These are phyloP conservation scores for Camellia granthamiana DNA, from an alignment of 148 eudicot species.

Conservation along the genomic window DNA sequence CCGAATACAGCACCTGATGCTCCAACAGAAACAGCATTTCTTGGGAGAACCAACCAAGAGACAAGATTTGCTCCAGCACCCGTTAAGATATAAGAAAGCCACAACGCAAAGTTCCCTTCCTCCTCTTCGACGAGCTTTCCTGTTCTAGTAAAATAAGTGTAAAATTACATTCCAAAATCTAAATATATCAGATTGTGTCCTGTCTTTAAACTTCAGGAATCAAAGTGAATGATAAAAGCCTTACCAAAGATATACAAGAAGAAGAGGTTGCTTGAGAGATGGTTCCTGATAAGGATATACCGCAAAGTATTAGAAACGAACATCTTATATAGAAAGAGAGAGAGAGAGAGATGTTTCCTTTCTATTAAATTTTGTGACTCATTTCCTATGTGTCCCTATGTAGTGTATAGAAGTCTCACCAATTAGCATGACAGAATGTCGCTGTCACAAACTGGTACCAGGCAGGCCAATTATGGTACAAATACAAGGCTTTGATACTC, in stretches of 20 bases:
- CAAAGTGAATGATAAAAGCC: conserved; percentile 18
- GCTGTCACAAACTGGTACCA: conserved; percentile 99
- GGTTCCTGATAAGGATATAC: conserved; percentile 61
- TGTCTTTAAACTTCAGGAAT: not conserved
- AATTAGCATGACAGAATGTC: conserved; percentile 90
- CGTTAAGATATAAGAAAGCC: conserved; percentile 90
- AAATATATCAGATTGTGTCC: not conserved
- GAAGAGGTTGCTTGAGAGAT: conserved; percentile 97
- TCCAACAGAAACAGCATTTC: conserved; percentile 96
- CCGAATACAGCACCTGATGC: conserved; percentile 98
- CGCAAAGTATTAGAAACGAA: conserved; percentile 15
- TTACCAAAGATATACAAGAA: conserved; percentile 96
- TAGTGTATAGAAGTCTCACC: conserved; percentile 46
- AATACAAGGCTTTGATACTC: conserved; percentile 61
- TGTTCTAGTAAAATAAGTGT: conserved; percentile 21
- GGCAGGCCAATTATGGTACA: conserved; percentile 74
- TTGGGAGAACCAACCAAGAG: conserved; percentile 89
- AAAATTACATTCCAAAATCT: not conserved
- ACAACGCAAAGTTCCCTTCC: conserved; percentile 85
- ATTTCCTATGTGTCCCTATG: not conserved
- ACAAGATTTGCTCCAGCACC: conserved; percentile 97
- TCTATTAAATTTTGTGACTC: not conserved
- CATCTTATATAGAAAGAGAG: not conserved
- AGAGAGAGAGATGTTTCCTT: not conserved
- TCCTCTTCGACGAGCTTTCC: conserved; percentile 99